phyloP scores from a whole-genome alignment of 805 yeast species.

The Metschnikowia noctiluminum region DNA sequence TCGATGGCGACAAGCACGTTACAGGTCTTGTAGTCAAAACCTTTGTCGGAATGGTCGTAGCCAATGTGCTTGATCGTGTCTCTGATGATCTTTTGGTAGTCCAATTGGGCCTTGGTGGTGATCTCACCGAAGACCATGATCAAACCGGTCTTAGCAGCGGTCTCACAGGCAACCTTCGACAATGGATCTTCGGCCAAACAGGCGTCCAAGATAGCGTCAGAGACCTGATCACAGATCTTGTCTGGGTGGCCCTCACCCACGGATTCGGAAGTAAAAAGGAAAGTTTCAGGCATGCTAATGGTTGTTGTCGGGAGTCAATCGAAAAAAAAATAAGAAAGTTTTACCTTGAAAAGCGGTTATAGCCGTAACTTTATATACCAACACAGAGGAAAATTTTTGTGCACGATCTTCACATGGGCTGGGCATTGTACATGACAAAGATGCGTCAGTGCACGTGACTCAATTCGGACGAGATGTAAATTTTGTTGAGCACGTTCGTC shows the following conservation, averaged over 20 bases:
- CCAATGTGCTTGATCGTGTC: conserved; percentile 98
- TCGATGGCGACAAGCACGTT: conserved; percentile 98
- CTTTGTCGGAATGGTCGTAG: conserved; percentile 92
- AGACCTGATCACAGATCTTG: conserved; percentile 97
- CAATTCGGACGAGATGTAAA: not conserved
- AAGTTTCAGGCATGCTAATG: conserved; percentile 33
- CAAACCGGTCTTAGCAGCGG: conserved; percentile 99
- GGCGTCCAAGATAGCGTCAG: conserved; percentile 97
- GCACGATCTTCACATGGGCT: conserved; percentile 10
- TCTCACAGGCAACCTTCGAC: conserved; percentile 98
- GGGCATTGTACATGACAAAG: conserved; percentile 1
- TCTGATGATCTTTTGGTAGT: conserved; percentile 96
- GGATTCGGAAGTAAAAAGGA: conserved; percentile 79
- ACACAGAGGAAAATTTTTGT: conserved; percentile 5
- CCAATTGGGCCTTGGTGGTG: conserved; percentile 92
- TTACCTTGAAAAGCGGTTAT: not conserved
- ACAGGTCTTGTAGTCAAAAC: conserved; percentile 99
- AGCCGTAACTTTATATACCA: conserved; percentile 7
- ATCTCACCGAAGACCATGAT: conserved; percentile 99
- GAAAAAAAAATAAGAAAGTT: conserved; percentile 1
- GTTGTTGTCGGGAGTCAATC: not conserved
- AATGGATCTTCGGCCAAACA: conserved; percentile 93
- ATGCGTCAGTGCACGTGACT: conserved; percentile 17
- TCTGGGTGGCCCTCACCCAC: conserved; percentile 96
- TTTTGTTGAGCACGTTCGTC: not conserved